Base-by-base conservation (phyloP, 2,329 filamentous ascomycete genomes). In the Aspergillus awamori region DNA sequence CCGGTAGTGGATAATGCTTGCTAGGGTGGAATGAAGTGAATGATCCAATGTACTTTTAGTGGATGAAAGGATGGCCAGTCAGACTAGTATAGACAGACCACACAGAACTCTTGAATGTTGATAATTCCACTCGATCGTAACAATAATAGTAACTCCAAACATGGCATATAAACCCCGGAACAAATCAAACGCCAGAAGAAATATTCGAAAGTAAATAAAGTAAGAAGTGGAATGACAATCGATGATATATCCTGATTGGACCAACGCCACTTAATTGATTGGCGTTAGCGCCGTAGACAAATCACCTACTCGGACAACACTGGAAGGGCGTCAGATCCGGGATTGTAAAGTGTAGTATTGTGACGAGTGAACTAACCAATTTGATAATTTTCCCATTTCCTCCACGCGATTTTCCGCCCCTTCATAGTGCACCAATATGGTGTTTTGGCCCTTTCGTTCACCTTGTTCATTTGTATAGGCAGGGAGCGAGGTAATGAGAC, bases 351-450 rank as follows among this genome's bases (percentile, higher is more conserved):
- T 45, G 26, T 22, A 24, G 17, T 4, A 24, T 8, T 1, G 36
- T 13, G 22, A 39, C 4, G 15, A 8, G 4, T 20, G 17, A 2
- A 47, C 61, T 61, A 10, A 68, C 63, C 61, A 63, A 57, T 65
- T 53, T 71, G 17, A 33, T 59, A 8, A 47, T 43, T 45, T 72
- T 70, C 69, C 74, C 74, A 59, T 73, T 76, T 75, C 74, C 74
- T 74, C 74, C 74, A 70, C 74, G 67, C 72, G 69, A 63, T 59
- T 62, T 43, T 64, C 62, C 60, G 63, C 64, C 60, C 67, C 57
- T 15, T 36, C 33, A 36, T 60, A 57, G 57, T 24, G 13, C 45
- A 47, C 26, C 41, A 13, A n/a, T 20, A 54, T 10, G 56, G 28
- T 49, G 10, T 24, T 33, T 17, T 53, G 39, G 15, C n/a, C 11